phyloP scores from a whole-genome alignment of 768 basidiomycete species.

The Auriscalpium vulgare region DNA sequence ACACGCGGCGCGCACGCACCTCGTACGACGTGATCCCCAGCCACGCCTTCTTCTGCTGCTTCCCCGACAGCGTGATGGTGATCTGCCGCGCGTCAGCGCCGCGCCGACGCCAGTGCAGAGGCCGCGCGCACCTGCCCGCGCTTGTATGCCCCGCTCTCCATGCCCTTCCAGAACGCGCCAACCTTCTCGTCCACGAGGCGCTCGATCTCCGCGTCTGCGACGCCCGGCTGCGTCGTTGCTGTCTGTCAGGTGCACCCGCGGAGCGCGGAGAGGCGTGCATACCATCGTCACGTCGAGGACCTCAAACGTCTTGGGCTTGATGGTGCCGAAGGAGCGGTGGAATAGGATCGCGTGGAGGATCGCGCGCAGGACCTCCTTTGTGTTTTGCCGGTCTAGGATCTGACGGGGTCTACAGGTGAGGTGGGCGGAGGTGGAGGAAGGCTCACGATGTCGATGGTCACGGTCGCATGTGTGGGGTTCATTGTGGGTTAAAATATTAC shows the following conservation, averaged over 20 bases:
- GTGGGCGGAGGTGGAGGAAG: too few relatives aligned
- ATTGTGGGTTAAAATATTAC: too few relatives aligned
- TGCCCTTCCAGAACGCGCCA: conserved; percentile 68
- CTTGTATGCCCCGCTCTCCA: conserved; percentile 56
- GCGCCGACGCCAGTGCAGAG: not conserved
- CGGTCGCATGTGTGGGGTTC: not conserved
- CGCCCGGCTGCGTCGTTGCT: conserved; percentile 51
- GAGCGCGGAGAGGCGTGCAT: conserved; percentile 15
- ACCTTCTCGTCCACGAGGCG: conserved; percentile 69
- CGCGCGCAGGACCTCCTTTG: conserved; percentile 67
- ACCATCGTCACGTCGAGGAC: conserved; percentile 84
- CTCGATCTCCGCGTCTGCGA: conserved; percentile 66
- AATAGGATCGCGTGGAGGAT: conserved; percentile 79
- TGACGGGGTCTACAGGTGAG: conserved; percentile 18
- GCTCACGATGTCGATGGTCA: not conserved
- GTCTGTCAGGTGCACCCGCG: not conserved
- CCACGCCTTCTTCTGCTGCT: conserved; percentile 71
- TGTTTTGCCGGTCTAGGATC: conserved; percentile 65
- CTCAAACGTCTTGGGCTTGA: conserved; percentile 71
- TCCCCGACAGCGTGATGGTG: conserved; percentile 68
- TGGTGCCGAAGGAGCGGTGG: conserved; percentile 73
- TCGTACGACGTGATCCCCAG: conserved; percentile 51
- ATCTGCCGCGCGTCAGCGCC: conserved; percentile 35
- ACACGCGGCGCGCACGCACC: conserved; percentile 2
- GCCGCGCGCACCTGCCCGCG: conserved; percentile 51